Evolutionary conservation across 2,329 filamentous ascomycete species (phyloP).

Genomic region (Ophiosphaerella korrae): DNA sequence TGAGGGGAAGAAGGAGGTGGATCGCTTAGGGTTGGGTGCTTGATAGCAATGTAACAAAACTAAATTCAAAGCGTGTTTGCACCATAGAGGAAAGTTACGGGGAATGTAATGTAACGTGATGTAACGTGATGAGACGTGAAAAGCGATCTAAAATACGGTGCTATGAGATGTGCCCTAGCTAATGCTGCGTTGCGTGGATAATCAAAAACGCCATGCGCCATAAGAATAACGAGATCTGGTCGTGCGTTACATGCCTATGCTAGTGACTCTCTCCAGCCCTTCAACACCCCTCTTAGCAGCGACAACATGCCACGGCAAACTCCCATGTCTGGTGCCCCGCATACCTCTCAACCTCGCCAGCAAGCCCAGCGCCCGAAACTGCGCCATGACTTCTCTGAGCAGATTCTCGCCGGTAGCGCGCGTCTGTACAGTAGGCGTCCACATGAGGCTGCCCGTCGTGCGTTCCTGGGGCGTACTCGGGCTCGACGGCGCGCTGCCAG

Average conservation of each 20-base stretch:
- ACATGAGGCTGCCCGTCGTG: conserved; percentile 38
- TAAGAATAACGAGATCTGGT: no score
- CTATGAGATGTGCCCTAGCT: no score
- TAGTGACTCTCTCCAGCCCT: conserved; percentile 53
- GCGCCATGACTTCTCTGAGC: conserved; percentile 70
- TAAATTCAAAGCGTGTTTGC: no score
- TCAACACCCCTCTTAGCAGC: conserved; percentile 71
- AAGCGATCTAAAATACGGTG: no score
- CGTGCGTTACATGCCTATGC: no score
- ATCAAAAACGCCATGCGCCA: no score
- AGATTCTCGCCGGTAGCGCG: conserved; percentile 60
- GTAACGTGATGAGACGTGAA: no score
- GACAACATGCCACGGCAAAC: conserved; percentile 79
- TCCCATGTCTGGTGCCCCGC: conserved; percentile 61
- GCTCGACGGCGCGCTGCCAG: conserved; percentile 11
- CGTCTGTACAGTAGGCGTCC: conserved; percentile 40
- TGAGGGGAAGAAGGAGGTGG: conserved; percentile 24
- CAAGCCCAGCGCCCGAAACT: conserved; percentile 71
- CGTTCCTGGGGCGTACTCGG: conserved; percentile 10
- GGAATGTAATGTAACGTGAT: no score
- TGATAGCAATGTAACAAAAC: conserved; percentile 2
- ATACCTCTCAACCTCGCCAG: conserved; percentile 69
- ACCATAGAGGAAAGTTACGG: no score
- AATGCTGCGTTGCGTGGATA: no score
- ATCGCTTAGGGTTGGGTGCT: conserved; percentile 45